Percentiles rank a stretch among this genome's conserved stretches.
Evolutionary conservation across 768 basidiomycete genomes (phyloP).

Genomic region (Cantharellus anzutake): DNA sequence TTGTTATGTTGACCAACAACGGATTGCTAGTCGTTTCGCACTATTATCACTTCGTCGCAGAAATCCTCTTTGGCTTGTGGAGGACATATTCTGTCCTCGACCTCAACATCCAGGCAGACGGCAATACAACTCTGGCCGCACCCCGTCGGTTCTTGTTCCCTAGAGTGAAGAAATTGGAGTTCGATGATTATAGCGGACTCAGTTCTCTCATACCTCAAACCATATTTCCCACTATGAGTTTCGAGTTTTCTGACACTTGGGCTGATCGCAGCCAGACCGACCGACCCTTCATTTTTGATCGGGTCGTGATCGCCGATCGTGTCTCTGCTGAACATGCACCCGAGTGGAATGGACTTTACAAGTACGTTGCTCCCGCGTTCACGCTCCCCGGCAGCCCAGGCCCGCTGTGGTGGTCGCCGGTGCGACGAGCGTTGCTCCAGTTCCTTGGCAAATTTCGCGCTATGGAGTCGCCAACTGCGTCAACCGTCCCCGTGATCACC

Average conservation of each 20-base stretch:
- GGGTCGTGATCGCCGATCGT: conserved; percentile 58
- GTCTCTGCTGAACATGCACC: conserved; percentile 32
- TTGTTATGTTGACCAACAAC: conserved; percentile 31
- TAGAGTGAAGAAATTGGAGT: conserved; percentile 25
- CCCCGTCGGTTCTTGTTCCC: conserved; percentile 56
- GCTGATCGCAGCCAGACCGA: conserved; percentile 48
- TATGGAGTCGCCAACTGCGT: background rate
- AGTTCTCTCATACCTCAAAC: conserved; percentile 58
- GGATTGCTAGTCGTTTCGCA: conserved; percentile 22
- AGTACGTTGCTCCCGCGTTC: background rate
- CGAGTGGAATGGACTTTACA: conserved; percentile 1
- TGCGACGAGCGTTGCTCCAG: conserved; percentile 42
- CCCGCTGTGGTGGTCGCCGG: conserved; percentile 53
- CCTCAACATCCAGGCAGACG: conserved; percentile 13
- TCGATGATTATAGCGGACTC: conserved; percentile 64
- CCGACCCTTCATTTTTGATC: conserved; percentile 54
- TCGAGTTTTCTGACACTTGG: conserved; percentile 61
- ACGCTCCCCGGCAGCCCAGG: conserved; percentile 4
- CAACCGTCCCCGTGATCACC: conserved; percentile 60
- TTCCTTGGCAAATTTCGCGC: conserved; percentile 25
- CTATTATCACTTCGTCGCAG: conserved; percentile 77
- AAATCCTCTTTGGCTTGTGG: conserved; percentile 59
- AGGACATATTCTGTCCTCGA: conserved; percentile 29
- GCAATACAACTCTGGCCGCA: conserved; percentile 25
- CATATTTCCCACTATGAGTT: conserved; percentile 46